A percentile compares a stretch with the other conserved stretches of the same genome.
Evolutionary conservation across 169 alveolate genomes (phyloP).

Genomic region (Plasmodium cynomolgi): DNA sequence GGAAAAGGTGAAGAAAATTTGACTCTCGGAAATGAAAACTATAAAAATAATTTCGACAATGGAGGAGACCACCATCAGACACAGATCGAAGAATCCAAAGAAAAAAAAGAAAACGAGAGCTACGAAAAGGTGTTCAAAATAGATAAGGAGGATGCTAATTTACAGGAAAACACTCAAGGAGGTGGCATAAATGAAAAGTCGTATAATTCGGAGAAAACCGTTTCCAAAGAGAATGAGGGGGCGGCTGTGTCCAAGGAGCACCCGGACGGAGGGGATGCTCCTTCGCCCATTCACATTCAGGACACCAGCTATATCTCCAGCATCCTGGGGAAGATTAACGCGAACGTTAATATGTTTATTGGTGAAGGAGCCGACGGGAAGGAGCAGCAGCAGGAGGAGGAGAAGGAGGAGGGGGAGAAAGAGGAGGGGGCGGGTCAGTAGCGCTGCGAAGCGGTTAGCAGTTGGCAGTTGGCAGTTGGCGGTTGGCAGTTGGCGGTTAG

Average conservation of each 20-base stretch:
- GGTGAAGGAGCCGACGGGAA: not conserved
- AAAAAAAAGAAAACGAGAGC: constrained; percentile 69
- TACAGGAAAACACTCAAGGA: not conserved
- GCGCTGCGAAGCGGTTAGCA: not conserved
- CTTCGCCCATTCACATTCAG: not conserved
- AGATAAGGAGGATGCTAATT: constrained; percentile 27
- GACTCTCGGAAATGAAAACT: constrained; percentile 40
- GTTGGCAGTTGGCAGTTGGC: not conserved
- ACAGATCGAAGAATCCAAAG: constrained; percentile 1
- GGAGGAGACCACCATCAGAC: not conserved
- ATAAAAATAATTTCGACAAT: constrained; percentile 47
- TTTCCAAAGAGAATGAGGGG: not conserved
- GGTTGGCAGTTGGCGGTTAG: not conserved
- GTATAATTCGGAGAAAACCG: not conserved
- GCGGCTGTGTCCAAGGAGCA: not conserved
- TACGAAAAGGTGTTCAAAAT: constrained; percentile 61
- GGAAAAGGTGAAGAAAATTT: constrained; percentile 20
- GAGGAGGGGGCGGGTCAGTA: not conserved
- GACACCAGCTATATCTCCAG: constrained; percentile 45
- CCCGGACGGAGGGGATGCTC: not conserved
- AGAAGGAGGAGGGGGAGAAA: no score
- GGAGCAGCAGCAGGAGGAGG: not conserved
- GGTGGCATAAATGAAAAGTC: constrained; percentile 1
- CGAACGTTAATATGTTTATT: not conserved
- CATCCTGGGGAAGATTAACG: constrained; percentile 11